phyloP scores from a whole-genome alignment of 176 grass and related monocot species.

The Bonia amplexicaulis region DNA sequence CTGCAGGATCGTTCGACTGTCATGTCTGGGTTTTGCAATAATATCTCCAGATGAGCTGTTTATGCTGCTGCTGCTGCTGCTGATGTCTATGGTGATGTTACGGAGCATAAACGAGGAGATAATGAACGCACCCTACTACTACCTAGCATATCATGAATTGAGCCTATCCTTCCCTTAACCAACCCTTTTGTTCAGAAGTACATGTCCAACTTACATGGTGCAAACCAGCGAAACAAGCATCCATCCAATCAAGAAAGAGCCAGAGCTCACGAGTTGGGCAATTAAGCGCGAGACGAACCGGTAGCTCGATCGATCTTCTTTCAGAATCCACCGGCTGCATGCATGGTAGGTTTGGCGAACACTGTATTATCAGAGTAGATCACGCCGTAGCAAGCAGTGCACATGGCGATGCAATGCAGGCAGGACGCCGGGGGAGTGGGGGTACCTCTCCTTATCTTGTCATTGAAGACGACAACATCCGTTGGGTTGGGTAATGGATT shows the following conservation, averaged over 20 bases:
- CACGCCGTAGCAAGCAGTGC: background rate
- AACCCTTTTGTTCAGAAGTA: background rate
- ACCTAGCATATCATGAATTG: background rate
- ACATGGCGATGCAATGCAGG: conserved; percentile 30
- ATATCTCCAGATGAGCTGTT: background rate
- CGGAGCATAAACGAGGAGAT: background rate
- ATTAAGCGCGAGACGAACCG: background rate
- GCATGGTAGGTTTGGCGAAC: conserved; percentile 13
- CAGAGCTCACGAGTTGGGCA: background rate
- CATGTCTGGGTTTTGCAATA: background rate
- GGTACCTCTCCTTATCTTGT: conserved; percentile 5
- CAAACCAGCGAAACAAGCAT: background rate
- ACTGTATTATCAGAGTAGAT: background rate
- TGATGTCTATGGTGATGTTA: background rate
- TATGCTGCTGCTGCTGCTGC: background rate
- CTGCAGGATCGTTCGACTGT: background rate
- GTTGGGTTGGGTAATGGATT: background rate
- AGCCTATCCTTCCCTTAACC: background rate
- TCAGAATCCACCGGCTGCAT: background rate
- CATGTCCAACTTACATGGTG: background rate
- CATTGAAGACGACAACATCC: conserved; percentile 3
- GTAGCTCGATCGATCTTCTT: background rate
- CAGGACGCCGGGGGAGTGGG: background rate
- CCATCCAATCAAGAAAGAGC: background rate
- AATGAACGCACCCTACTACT: background rate